Percentiles rank a stretch among this genome's conserved stretches.
Evolutionary conservation across 805 yeast species (phyloP).

Genomic region (Lachancea mirantina): DNA sequence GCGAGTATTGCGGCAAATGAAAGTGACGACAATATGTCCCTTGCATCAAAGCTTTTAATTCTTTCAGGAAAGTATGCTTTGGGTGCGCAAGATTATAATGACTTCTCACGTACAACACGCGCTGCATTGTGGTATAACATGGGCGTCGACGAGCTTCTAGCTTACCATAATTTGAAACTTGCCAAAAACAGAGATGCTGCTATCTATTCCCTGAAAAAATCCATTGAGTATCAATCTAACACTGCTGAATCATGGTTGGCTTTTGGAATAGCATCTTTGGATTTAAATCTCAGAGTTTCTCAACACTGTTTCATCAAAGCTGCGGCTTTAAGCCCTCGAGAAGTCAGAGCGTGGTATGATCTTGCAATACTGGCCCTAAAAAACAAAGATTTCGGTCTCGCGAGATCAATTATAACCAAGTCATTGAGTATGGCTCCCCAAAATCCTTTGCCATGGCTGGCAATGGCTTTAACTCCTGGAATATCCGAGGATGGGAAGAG

Average conservation of each 20-base stretch:
- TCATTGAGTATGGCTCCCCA: constrained; percentile 82
- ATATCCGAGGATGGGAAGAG: constrained; percentile 36
- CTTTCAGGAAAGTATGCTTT: constrained; percentile 43
- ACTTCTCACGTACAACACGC: constrained; percentile 39
- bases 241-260: constrained; percentile 75
- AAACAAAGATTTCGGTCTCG: constrained; percentile 61
- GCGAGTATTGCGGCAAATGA: constrained; percentile 17
- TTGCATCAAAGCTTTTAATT: constrained; percentile 37
- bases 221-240: constrained; percentile 64
- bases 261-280: constrained; percentile 67
- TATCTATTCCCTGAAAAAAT: constrained; percentile 50
- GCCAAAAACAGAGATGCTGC: constrained; percentile 42
- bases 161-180: constrained; percentile 31
- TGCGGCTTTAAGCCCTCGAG: constrained; percentile 57
- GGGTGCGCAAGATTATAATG: constrained; percentile 10
- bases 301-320: constrained; percentile 94
- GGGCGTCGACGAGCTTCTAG: constrained; percentile 56
- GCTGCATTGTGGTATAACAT: constrained; percentile 60
- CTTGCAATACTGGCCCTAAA: constrained; percentile 70
- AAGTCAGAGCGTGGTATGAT: constrained; percentile 69
- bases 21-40: constrained; percentile 27
- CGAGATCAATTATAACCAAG: constrained; percentile 61
- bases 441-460: constrained; percentile 71
- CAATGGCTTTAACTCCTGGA: constrained; percentile 66
- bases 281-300: constrained; percentile 59